Evolutionary conservation across 768 basidiomycete species (phyloP), one percentile per base, ranked within the genome.

Genomic region (Suillus subalutaceus): DNA sequence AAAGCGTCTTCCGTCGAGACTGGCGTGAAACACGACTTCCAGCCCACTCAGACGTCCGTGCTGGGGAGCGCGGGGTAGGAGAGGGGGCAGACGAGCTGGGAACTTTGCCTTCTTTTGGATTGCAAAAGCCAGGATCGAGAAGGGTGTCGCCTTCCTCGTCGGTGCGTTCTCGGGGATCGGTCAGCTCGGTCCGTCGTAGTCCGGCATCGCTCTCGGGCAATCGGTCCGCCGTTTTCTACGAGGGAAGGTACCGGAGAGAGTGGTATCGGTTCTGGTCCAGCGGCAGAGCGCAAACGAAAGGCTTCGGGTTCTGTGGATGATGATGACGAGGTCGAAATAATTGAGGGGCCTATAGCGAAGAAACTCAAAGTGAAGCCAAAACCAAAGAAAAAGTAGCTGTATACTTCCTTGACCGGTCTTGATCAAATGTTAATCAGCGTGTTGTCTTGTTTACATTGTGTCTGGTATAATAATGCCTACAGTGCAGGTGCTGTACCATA

Each of bases 21-120:
- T 93, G 91, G 90, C 82, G 90, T 58, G 92, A 93, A 75, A 87
- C 88, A 4, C 82, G 91, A 62, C 72, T 88, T 30, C 70, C 70
- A 9, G 66, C 44, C 41, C 65, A 58, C 20, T 63, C 67, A 2
- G 70, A 76, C 13, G 66, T 69, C 40, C 69, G 68, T 15, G 64
- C 46, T 4, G 68, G 69, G 18, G 71, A 67, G 3, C 65, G 48
- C 1, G 57, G 55, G 2, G 73, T 67, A 30, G 69, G 67, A 26
- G 79, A 74, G 43, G 75, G 71, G 4, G 70, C 71, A 6, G 80
- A 81, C 52, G 74, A 75, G 18, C 69, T 73, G 7, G 75, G 75
- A 0, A 55, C 56, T 2, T 65, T 79, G n/a, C 75, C 77, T 0
- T 53, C 73, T 23, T 75, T 77, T 62, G 67, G 72, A 0, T 64